phyloP scores from a whole-genome alignment of 192 early-diverging fungal species.

The Oehlia diaphana region DNA sequence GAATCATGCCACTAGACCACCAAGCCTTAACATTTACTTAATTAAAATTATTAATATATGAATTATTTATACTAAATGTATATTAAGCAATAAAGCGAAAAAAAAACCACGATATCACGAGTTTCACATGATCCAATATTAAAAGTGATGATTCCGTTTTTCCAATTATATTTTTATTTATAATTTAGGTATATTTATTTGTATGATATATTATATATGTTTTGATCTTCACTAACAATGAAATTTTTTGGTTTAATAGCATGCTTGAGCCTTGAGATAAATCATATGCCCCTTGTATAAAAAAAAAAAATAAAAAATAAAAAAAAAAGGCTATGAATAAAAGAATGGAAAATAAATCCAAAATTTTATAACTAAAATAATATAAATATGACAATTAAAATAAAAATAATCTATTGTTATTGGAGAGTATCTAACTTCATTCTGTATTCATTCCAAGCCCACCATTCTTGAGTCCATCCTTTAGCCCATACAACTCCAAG shows the following conservation, averaged over 20 bases:
- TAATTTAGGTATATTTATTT: too few relatives aligned
- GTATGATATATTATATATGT: too few relatives aligned
- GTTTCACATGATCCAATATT: neutral
- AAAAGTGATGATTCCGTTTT: too few relatives aligned
- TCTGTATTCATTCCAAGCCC: conserved; percentile 30
- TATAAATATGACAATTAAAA: neutral
- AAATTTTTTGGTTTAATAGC: too few relatives aligned
- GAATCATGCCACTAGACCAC: conserved; percentile 31
- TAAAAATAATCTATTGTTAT: neutral
- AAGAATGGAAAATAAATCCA: neutral
- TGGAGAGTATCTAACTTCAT: conserved; percentile 29
- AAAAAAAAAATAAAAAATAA: neutral
- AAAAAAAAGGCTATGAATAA: neutral
- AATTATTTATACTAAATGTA: neutral
- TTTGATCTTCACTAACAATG: too few relatives aligned
- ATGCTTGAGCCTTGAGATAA: neutral
- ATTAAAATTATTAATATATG: neutral
- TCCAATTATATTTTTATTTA: too few relatives aligned
- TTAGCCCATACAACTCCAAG: conserved; percentile 30
- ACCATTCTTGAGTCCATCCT: conserved; percentile 32
- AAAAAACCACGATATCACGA: neutral
- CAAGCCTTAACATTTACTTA: conserved; percentile 6
- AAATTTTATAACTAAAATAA: neutral
- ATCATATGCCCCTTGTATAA: neutral
- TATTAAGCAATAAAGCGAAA: neutral